Base-by-base conservation (phyloP, 164 flowering plant species). In the Umbellularia californica region DNA sequence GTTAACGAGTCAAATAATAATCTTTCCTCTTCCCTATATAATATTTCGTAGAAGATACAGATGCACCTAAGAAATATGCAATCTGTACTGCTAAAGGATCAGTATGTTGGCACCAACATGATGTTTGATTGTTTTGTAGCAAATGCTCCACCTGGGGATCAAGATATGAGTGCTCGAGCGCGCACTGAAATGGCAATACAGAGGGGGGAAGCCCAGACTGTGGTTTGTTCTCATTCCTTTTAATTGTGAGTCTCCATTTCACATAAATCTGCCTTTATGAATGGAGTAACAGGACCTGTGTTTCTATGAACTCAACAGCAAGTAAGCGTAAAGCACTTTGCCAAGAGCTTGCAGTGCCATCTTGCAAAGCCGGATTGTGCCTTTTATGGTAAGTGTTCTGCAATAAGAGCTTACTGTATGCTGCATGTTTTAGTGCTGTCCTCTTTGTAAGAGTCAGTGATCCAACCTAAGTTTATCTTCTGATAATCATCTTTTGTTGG, bases 261-360 rank as follows among this genome's bases (percentile, higher is more conserved):
- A 41, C 25, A 9, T 41, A 3, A 17, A 10, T 13, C 58, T 69
- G 13, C 71, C 22, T 47, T 69, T 23, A 20, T 35, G 14, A 47
- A 14, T 2, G 5, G 23, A 1, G 10, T 20, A 33, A 64, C 50
- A 47, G 14, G 47, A 27, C 20, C 47, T 30, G 13, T 30, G 9
- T 15, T 5, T 55, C 50, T 33, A 28, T 24, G 30, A 71, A 73
- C 68, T 78, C 74, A 24, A 72, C 83, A 83, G 83, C 87, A 91
- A 77, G 97, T 94, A 72, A 92, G 92, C 74, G 82, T 94, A 84
- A 94, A 87, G 85, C 97, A 96, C 79, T 96, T 96, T 63, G 84
- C 83, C 22, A 92, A 89, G 87, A 87, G 97, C 76, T 88, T 96
- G 28, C 92, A 91, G 55, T 89, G 88, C 75, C 92, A 93, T 70